Evolutionary conservation across 345 rosid species (phyloP).

Genomic region (Eutrema yunnanense): DNA sequence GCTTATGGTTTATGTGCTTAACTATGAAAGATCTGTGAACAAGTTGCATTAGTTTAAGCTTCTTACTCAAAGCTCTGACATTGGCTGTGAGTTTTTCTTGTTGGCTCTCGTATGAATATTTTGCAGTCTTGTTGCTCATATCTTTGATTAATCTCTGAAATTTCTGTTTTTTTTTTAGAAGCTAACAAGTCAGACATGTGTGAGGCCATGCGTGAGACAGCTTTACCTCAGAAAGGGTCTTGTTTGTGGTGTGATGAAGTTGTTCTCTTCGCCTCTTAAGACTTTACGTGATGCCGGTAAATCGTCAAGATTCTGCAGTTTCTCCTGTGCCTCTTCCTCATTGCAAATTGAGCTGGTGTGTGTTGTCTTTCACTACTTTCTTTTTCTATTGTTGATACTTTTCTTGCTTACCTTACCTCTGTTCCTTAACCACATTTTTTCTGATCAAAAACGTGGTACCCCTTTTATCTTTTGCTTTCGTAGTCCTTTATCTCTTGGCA

Average conservation of each 20-base stretch:
- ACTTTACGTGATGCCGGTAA: slow-evolving; percentile 62
- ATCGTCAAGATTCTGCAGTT: slow-evolving; percentile 80
- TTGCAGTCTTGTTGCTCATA: background rate
- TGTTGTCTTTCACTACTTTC: background rate
- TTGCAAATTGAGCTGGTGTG: slow-evolving; percentile 87
- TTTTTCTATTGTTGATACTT: background rate
- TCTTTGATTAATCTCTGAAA: background rate
- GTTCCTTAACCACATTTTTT: too few species aligned
- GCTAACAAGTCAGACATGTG: slow-evolving; percentile 48
- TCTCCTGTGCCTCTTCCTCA: slow-evolving; percentile 50
- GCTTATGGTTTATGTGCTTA: too few species aligned
- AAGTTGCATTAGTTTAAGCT: background rate
- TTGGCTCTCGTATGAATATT: background rate
- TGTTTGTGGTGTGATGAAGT: slow-evolving; percentile 47
- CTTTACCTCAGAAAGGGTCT: slow-evolving; percentile 72
- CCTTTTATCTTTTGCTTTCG: background rate
- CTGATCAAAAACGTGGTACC: background rate
- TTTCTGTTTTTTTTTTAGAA: slow-evolving; percentile 3
- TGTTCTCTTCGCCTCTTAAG: slow-evolving; percentile 59
- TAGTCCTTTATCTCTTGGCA: background rate
- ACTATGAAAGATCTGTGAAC: too few species aligned
- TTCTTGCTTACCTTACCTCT: background rate
- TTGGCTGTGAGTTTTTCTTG: background rate
- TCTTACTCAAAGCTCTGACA: background rate
- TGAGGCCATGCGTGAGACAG: slow-evolving; percentile 62